These are phyloP conservation scores for Populus hybrid DNA, from an alignment of 441 rosid genomes.

Conservation along the genomic window DNA sequence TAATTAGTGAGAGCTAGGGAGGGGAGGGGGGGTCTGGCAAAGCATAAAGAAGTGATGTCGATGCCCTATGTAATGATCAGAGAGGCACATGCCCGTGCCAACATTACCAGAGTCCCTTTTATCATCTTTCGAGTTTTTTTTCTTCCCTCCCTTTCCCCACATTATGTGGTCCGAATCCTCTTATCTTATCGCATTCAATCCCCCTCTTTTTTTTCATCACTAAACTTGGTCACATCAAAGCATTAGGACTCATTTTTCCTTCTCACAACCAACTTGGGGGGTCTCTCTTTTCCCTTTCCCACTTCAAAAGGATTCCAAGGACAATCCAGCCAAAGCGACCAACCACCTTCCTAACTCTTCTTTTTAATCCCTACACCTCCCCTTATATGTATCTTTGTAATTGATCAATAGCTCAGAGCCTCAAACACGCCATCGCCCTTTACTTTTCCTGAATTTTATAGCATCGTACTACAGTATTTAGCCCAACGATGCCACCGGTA, in stretches of 20 bases:
- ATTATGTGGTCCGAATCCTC: conserved; percentile 41
- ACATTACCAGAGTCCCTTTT: conserved; percentile 29
- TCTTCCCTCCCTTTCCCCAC: conserved; percentile 13
- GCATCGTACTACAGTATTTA: not conserved
- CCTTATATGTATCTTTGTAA: conserved; percentile 14
- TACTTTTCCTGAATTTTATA: not conserved
- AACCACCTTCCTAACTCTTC: conserved; percentile 33
- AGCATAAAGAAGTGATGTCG: conserved; percentile 41
- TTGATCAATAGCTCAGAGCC: conserved; percentile 1
- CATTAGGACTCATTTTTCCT: conserved; percentile 16
- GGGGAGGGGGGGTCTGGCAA: conserved; percentile 23
- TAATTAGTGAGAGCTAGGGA: conserved; percentile 37
- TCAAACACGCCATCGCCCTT: conserved; percentile 2
- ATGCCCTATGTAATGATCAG: conserved; percentile 41
- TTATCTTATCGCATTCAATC: conserved; percentile 34
- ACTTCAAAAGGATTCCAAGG: conserved; percentile 46
- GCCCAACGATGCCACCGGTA: conserved; percentile 47
- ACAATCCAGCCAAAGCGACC: conserved; percentile 35
- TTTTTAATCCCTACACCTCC: not conserved
- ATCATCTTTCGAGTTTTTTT: conserved; percentile 1
- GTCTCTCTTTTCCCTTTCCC: conserved; percentile 22
- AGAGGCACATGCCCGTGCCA: conserved; percentile 52
- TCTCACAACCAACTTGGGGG: conserved; percentile 28
- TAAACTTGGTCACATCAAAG: conserved; percentile 51
- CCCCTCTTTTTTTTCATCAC: conserved; percentile 29